Evolutionary conservation across 768 basidiomycete species (phyloP), one percentile per base, ranked within the genome.

Genomic region (Cubamyces lactineus): DNA sequence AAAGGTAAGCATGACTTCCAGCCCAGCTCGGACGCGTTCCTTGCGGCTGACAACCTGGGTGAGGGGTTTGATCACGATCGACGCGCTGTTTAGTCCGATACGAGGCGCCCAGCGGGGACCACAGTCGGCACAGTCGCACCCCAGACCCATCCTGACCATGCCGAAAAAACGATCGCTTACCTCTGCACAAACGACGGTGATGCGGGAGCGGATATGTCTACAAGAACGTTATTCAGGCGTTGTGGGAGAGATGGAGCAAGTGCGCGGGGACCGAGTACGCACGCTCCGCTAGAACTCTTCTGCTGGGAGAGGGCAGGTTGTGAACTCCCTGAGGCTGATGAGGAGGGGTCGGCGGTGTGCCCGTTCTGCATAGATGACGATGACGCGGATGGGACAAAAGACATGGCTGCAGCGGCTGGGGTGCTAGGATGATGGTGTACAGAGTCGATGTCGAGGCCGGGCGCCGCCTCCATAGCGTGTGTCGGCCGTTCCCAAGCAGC

Each of bases 161-260:
- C 34, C 34, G n/a, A 11, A 34, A 34, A n/a, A 16, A 24, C 38
- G 15, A 19, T 39, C 7, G 13, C 81, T 34, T 38, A 89, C 89
- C 85, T 92, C 90, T 71, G 87, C 90, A 66, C 89, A 91, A 6
- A 91, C 89, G 38, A 91, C 89, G 46, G 89, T 91, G 64, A 91
- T 85, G 51, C 89, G 82, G 1, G 89, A 89, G 55, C 89, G 86
- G 45, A 90, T 82, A 77, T 87, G 86, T 30, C 86, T 87, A 73
- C 24, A 57, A 51, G 56, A 34, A 39, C 21, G 19, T 57, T 61
- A 60, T 63, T 51, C 49, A 59, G 57, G 48, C 40, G 57, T 51
- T 42, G 57, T n/a, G 41, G 57, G 12, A 54, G 57, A 46, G 42
- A 62, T 49, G 30, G 34, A 28, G 51, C 28, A 17, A 57, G 45